phyloP scores from a whole-genome alignment of 345 rosid species.

The Eucalyptus regnans region DNA sequence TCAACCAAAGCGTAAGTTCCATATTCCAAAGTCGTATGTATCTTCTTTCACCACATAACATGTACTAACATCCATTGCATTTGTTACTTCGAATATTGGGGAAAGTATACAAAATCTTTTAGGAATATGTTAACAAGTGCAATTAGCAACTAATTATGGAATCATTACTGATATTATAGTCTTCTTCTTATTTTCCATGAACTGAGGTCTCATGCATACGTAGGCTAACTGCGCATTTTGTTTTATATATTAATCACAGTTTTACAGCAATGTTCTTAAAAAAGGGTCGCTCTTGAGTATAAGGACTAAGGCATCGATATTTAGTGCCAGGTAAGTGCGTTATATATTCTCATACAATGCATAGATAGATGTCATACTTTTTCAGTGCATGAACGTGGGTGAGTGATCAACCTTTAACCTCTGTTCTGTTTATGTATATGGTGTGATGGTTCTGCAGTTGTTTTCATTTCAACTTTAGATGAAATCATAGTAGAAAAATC shows the following conservation, averaged over 20 bases:
- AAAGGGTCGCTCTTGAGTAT: slow-evolving; percentile 22
- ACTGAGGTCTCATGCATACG: neutral
- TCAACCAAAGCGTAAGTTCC: slow-evolving; percentile 33
- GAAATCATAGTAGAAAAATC: neutral
- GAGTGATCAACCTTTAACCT: neutral
- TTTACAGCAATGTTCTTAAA: slow-evolving; percentile 33
- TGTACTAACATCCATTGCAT: neutral
- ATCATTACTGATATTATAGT: neutral
- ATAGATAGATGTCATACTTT: neutral
- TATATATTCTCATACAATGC: neutral
- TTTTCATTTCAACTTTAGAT: neutral
- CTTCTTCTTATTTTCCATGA: neutral
- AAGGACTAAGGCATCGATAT: slow-evolving; percentile 30
- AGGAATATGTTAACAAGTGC: neutral
- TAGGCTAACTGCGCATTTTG: neutral
- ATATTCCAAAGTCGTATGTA: neutral
- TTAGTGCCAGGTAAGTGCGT: slow-evolving; percentile 28
- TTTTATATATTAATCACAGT: neutral
- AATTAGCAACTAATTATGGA: neutral
- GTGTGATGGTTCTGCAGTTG: neutral
- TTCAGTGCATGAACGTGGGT: neutral
- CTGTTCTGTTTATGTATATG: neutral
- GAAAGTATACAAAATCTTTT: neutral
- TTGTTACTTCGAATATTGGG: neutral
- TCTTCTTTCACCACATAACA: neutral